Base-by-base conservation (phyloP, 495 filamentous ascomycete genomes). In the Tuber melanosporum region DNA sequence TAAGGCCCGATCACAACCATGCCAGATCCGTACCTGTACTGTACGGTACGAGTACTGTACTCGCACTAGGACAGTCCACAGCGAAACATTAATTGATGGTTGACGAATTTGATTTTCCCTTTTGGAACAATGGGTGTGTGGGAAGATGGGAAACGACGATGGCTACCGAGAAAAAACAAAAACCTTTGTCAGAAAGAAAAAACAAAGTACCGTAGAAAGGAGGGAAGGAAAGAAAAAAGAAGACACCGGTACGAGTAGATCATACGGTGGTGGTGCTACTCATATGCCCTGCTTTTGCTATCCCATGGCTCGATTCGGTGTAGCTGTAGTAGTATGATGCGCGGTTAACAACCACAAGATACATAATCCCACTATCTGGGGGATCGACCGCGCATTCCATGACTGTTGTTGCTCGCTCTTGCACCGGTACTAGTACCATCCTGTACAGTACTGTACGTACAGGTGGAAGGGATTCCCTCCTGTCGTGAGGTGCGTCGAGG, bases 301-400 rank as follows among this genome's bases (percentile, higher is more conserved):
- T 66, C 12, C 26, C 0, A 66, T 32, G 26, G 12, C 26, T 36
- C 57, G 57, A 66, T 17, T 26, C 32, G 22, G 52, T 32, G 52
- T 32, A 62, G 52, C 52, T 26, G 26, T 7, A 8, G 0, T 32
- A 1, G 32, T 32, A 32, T 32, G 32, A 32, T 32, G 36, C 12
- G 57, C n/a, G 14, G 14, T 36, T 36, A 36, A 66, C 26, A 66
- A 66, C 14, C 57, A 36, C 14, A 32, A 14, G 57, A 66, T 32
- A 32, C 26, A 66, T 66, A 26, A 66, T 4, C 57, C 26, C 57
- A 26, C 32, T 66, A 66, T 66, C 57, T 19, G 57, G 57, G 57
- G 57, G 57, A 66, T 66, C 57, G 57, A 66, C 57, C 32, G 57
- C 57, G 57, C 57, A 66, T 66, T 66, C 32, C 57, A 3, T 66